phyloP scores from a whole-genome alignment of 176 grass and related monocot genomes.

The Pharus latifolius region DNA sequence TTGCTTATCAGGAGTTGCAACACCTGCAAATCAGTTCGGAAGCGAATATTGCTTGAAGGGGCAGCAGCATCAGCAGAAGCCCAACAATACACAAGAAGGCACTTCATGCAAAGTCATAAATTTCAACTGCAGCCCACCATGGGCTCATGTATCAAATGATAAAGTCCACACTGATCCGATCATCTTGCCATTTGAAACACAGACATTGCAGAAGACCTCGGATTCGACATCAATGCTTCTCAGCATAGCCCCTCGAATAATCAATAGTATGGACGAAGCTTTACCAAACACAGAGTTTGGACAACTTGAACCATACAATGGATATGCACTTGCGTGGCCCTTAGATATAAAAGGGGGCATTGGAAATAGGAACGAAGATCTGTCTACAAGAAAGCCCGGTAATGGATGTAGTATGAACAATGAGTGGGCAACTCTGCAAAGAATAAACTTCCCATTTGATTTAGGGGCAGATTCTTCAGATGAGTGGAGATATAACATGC shows the following conservation, averaged over 20 bases:
- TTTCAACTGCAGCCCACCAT: slow-evolving; percentile 15
- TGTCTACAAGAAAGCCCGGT: slow-evolving; percentile 12
- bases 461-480: slow-evolving; percentile 36
- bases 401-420: slow-evolving; percentile 1
- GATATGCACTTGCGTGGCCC: slow-evolving; percentile 18
- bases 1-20: slow-evolving; percentile 41
- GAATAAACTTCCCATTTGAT: slow-evolving; percentile 51
- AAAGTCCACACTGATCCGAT: slow-evolving; percentile 22
- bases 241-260: slow-evolving; percentile 40
- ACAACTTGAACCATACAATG: slow-evolving; percentile 25
- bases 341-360: slow-evolving; percentile 14
- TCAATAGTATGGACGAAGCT: slow-evolving; percentile 19
- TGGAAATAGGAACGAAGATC: slow-evolving; percentile 9
- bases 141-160: slow-evolving; percentile 22
- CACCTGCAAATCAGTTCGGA: slow-evolving; percentile 16
- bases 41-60: slow-evolving; percentile 21
- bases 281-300: slow-evolving; percentile 22
- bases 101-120: slow-evolving; percentile 32
- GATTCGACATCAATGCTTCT: slow-evolving; percentile 44
- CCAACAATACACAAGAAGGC: slow-evolving; percentile 24
- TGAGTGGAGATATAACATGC: slow-evolving; percentile 53
- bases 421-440: slow-evolving; percentile 2
- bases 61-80: slow-evolving; percentile 15
- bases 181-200: slow-evolving; percentile 38
- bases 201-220: slow-evolving; percentile 14